Conservation (phyloP, 1,284 basidiomycete species). For the Laetiporus sulphureus region DNA sequence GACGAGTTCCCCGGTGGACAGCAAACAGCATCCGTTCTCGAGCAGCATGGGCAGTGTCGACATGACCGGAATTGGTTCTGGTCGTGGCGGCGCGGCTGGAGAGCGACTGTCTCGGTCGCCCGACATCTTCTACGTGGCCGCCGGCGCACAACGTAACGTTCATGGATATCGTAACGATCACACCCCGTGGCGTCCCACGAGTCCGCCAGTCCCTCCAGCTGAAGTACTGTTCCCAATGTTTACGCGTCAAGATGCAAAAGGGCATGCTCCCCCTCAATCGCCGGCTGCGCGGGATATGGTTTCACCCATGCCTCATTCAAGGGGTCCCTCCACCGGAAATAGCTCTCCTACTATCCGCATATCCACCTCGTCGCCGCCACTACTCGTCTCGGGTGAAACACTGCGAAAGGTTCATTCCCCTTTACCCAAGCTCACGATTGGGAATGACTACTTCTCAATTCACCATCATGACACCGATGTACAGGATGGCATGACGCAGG, state of each 20-base stretch:
- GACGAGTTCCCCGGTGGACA: conserved; percentile 9
- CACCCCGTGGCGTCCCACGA: conserved; percentile 14
- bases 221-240: neutral
- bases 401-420: neutral
- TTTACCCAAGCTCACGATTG: neutral
- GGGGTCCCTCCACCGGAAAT: neutral
- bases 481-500: conserved; percentile 2
- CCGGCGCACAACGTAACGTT: conserved; percentile 7
- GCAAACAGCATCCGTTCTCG: conserved; percentile 27
- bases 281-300: neutral
- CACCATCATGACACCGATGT: neutral
- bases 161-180: conserved; percentile 10
- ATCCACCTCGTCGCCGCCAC: too few relatives aligned
- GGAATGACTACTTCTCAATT: neutral
- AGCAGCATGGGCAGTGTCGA: conserved; percentile 38
- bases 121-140: conserved; percentile 30
- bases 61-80: conserved; percentile 50
- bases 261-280: neutral
- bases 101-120: conserved; percentile 35
- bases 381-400: too few relatives aligned
- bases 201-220: neutral
- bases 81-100: conserved; percentile 15
- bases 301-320: conserved; percentile 1
- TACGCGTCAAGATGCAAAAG: neutral
- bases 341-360: neutral